phyloP scores from a whole-genome alignment of 305 asterid species.

The Coffea humblotiana region DNA sequence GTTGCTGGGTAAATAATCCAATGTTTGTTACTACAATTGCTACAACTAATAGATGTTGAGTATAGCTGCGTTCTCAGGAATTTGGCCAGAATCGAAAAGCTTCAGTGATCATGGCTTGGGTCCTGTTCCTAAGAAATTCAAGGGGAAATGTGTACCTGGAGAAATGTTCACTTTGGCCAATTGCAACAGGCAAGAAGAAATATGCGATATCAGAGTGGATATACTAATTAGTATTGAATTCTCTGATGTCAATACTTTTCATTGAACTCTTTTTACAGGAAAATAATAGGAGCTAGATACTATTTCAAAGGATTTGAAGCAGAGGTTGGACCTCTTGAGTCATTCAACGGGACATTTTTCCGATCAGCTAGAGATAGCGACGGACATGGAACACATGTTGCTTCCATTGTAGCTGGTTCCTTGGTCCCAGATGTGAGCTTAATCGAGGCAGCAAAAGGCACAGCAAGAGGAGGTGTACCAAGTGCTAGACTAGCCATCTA shows the following conservation, averaged over 20 bases:
- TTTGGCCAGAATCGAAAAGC: conserved; percentile 63
- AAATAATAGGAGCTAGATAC: conserved; percentile 61
- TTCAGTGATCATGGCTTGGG: conserved; percentile 43
- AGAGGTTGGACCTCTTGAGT: conserved; percentile 42
- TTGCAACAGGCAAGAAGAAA: conserved; percentile 34
- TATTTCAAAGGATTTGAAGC: conserved; percentile 40
- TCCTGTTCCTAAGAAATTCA: conserved; percentile 49
- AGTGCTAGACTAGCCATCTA: conserved; percentile 54
- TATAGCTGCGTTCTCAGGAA: conserved; percentile 24
- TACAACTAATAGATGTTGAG: background rate
- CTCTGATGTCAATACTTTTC: too few relatives aligned
- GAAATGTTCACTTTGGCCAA: conserved; percentile 46
- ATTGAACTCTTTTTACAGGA: conserved; percentile 18
- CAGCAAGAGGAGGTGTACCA: conserved; percentile 62
- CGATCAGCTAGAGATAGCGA: conserved; percentile 49
- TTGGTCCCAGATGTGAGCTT: conserved; percentile 35
- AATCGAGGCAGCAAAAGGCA: conserved; percentile 47
- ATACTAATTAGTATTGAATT: too few relatives aligned
- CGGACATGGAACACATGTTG: conserved; percentile 63
- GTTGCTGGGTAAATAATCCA: background rate
- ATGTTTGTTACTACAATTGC: background rate
- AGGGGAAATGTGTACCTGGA: conserved; percentile 48
- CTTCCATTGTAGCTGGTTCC: conserved; percentile 56
- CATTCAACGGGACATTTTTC: conserved; percentile 33
- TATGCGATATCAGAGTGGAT: too few relatives aligned